Conservation (phyloP, 441 rosid genomes). For the Euphorbia celastroides region DNA sequence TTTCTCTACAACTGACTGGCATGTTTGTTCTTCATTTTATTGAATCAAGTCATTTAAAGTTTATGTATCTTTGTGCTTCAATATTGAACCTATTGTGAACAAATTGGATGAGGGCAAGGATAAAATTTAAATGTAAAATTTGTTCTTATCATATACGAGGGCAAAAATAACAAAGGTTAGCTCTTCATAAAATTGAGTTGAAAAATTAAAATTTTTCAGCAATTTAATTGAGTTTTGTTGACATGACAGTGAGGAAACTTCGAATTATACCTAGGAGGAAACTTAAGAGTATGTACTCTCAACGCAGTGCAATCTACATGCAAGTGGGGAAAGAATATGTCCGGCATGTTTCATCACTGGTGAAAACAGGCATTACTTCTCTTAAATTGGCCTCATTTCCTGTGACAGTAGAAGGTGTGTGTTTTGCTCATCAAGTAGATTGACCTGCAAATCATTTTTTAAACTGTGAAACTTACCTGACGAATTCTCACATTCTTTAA, state of each 20-base stretch:
- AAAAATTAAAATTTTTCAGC: not conserved
- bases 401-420: constrained; percentile 69
- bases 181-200: not conserved
- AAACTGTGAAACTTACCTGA: not conserved
- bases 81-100: not conserved
- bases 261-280: constrained; percentile 70
- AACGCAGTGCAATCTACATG: constrained; percentile 61
- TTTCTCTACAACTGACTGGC: not conserved
- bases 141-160: not conserved
- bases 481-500: not conserved
- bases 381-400: constrained; percentile 62
- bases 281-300: constrained; percentile 67
- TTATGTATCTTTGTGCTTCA: not conserved
- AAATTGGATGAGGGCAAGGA: no score
- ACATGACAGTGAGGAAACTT: constrained; percentile 64
- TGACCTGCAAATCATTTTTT: not conserved
- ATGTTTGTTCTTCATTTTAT: not conserved
- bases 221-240: constrained; percentile 21
- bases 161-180: not conserved
- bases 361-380: constrained; percentile 77
- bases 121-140: no score
- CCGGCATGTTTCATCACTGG: constrained; percentile 71
- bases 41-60: not conserved
- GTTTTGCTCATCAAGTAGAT: constrained; percentile 11
- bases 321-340: constrained; percentile 80